Conservation (phyloP, 73 alveolate species). For the Tetrahymena malaccensis region DNA sequence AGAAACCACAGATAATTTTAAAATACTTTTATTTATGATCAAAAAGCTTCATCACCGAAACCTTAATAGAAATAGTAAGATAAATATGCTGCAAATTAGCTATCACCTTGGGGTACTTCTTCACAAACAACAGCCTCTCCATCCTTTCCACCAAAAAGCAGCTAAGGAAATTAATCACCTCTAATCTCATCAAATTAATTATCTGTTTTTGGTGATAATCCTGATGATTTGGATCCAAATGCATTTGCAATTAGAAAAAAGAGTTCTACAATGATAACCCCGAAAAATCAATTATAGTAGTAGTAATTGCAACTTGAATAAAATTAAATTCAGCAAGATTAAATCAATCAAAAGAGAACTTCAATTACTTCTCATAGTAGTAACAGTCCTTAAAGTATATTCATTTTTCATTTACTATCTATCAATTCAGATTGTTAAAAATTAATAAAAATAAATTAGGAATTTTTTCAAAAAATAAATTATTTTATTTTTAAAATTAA, state of each 20-base stretch:
- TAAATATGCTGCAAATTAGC: not conserved
- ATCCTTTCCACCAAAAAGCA: not conserved
- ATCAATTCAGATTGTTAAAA: not conserved
- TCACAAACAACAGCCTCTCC: not conserved
- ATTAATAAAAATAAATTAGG: too few species aligned
- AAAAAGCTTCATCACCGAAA: not conserved
- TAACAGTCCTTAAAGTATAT: not conserved
- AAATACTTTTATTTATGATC: not conserved
- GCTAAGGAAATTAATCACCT: not conserved
- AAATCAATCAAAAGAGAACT: not conserved
- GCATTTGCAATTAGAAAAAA: not conserved
- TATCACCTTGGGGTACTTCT: not conserved
- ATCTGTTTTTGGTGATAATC: not conserved
- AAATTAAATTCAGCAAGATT: not conserved
- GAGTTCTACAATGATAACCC: not conserved
- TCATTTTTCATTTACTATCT: too few species aligned
- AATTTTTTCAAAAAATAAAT: too few species aligned
- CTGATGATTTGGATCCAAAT: not conserved
- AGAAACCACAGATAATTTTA: not conserved
- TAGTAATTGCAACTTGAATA: not conserved
- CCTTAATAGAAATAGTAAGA: not conserved
- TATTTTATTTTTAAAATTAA: too few species aligned
- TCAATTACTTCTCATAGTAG: not conserved
- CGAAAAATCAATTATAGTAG: not conserved
- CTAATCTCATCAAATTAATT: not conserved